A percentile compares a stretch with the other conserved stretches of the same genome.
These are phyloP conservation scores for Globisporangium nagaii DNA, from an alignment of 352 stramenopile genomes.

Conservation along the genomic window DNA sequence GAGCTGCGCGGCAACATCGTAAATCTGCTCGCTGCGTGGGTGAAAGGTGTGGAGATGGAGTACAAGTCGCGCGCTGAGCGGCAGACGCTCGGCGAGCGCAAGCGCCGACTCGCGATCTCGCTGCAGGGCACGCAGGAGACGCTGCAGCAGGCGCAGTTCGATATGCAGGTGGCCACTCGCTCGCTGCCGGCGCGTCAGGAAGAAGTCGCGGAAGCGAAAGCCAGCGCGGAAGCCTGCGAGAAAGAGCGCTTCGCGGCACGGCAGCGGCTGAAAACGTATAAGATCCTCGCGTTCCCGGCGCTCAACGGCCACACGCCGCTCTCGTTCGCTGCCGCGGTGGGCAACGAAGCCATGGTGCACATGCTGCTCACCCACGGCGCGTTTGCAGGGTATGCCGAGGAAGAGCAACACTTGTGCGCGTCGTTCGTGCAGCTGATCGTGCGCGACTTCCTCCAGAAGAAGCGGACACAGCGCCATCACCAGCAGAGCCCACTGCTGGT, in stretches of 20 bases:
- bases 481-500: background rate
- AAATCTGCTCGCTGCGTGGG: constrained; percentile 53
- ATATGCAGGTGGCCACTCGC: constrained; percentile 53
- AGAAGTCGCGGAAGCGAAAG: constrained; percentile 38
- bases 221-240: constrained; percentile 19
- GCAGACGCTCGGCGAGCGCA: constrained; percentile 47
- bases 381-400: constrained; percentile 27
- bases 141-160: constrained; percentile 38
- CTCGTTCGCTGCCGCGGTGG: constrained; percentile 56
- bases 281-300: constrained; percentile 43
- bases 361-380: constrained; percentile 61
- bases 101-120: constrained; percentile 37
- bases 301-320: constrained; percentile 70
- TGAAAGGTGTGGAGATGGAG: constrained; percentile 70
- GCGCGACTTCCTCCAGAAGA: constrained; percentile 38
- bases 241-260: constrained; percentile 36
- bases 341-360: constrained; percentile 73
- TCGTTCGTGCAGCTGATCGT: constrained; percentile 62
- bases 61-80: constrained; percentile 59
- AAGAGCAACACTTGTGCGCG: constrained; percentile 51
- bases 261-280: constrained; percentile 43
- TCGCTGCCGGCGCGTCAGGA: constrained; percentile 62
- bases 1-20: constrained; percentile 42
- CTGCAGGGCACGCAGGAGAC: constrained; percentile 27
- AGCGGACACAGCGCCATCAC: constrained; percentile 6